These are phyloP conservation scores for Strigomonas culicis DNA, from an alignment of 208 protist genomes.

Conservation along the genomic window DNA sequence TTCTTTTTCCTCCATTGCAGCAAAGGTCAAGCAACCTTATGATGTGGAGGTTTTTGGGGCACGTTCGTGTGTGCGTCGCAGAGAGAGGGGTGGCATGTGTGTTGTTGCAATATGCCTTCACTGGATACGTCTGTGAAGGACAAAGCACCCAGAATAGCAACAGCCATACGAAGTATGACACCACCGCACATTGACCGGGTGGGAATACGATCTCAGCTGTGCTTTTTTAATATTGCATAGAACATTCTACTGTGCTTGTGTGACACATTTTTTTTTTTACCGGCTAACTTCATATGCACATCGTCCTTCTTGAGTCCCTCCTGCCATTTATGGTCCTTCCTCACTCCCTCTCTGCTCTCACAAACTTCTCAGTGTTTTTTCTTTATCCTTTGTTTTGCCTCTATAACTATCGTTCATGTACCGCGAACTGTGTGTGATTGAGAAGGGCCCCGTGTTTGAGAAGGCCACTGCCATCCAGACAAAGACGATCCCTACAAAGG, in stretches of 20 bases:
- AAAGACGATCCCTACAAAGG: slow-evolving; percentile 23
- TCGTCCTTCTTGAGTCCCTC: not conserved
- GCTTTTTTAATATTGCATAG: no score
- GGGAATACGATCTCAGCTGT: no score
- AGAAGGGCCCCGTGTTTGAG: slow-evolving; percentile 26
- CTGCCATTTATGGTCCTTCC: not conserved
- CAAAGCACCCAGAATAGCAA: not conserved
- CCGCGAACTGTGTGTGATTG: slow-evolving; percentile 24
- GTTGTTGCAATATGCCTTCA: no score
- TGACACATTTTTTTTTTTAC: no score
- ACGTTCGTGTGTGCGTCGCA: no score
- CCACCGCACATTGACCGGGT: not conserved
- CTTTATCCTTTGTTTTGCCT: slow-evolving; percentile 2
- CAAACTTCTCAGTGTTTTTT: slow-evolving; percentile 10
- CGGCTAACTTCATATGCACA: no score
- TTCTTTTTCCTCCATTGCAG: slow-evolving; percentile 11
- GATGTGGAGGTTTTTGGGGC: no score
- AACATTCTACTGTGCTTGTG: no score
- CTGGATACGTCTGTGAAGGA: no score
- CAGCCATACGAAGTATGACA: not conserved
- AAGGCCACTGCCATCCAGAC: slow-evolving; percentile 23
- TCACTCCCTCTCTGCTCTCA: not conserved
- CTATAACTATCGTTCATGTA: slow-evolving; percentile 18
- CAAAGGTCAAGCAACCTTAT: no score
- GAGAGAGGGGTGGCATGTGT: no score